Percentiles rank a stretch among this genome's conserved stretches.
These are phyloP conservation scores for Simplicillium sp. DNA, from an alignment of 2,329 filamentous ascomycete genomes.

Conservation along the genomic window DNA sequence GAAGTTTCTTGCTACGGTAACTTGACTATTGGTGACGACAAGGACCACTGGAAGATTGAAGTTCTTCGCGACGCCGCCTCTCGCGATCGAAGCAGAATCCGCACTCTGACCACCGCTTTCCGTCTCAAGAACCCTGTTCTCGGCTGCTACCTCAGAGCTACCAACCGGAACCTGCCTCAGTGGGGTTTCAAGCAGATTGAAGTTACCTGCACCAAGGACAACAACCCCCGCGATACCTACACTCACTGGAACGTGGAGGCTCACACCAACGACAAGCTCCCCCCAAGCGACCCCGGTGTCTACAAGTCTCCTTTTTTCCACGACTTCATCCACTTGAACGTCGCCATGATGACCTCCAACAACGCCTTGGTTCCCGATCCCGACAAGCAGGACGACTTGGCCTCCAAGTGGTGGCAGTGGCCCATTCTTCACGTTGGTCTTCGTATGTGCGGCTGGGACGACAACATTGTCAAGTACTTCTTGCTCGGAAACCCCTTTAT, in stretches of 20 bases:
- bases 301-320: constrained; percentile 97
- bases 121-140: constrained; percentile 73
- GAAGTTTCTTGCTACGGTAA: constrained; percentile 97
- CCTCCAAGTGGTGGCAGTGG: constrained; percentile 98
- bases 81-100: constrained; percentile 71
- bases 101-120: constrained; percentile 90
- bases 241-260: constrained; percentile 99
- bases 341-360: constrained; percentile 99
- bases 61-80: constrained; percentile 85
- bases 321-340: constrained; percentile 95
- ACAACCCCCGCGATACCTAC: constrained; percentile 85
- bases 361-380: constrained; percentile 95
- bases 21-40: constrained; percentile 87
- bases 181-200: constrained; percentile 99
- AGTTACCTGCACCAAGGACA: constrained; percentile 86
- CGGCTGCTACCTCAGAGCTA: constrained; percentile 88
- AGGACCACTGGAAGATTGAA: constrained; percentile 95
- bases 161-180: constrained; percentile 91
- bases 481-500: constrained; percentile 92
- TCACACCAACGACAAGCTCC: constrained; percentile 87
- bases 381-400: constrained; percentile 97
- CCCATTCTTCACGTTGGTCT: constrained; percentile 90
- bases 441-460: constrained; percentile 98
- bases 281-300: constrained; percentile 75
- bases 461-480: constrained; percentile 95